Percentiles rank a stretch among this genome's conserved stretches.
phyloP scores from a whole-genome alignment of 495 filamentous ascomycete genomes.

The Chaetomium cochliodes region DNA sequence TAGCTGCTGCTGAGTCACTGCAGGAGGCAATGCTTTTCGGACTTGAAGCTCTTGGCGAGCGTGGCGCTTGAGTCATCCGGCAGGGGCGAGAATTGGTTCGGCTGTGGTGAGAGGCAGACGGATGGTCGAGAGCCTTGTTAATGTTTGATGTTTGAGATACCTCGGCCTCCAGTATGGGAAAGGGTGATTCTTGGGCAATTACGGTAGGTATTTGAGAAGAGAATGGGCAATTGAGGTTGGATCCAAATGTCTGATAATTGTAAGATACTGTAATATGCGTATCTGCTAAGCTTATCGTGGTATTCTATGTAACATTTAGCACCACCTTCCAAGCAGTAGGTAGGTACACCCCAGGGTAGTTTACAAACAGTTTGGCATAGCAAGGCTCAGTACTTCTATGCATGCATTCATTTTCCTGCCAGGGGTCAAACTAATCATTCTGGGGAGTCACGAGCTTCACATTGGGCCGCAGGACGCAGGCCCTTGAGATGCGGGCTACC shows the following conservation, averaged over 20 bases:
- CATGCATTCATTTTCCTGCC: background rate
- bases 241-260: background rate
- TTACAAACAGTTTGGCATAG: background rate
- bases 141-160: background rate
- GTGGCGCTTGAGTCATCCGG: slow-evolving; percentile 5
- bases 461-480: slow-evolving; percentile 1
- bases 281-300: background rate
- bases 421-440: background rate
- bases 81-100: background rate
- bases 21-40: background rate
- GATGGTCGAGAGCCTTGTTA: background rate
- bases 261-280: background rate
- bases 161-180: background rate
- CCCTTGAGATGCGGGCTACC: background rate
- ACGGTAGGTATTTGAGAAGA: background rate
- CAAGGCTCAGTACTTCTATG: background rate
- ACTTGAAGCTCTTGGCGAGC: background rate
- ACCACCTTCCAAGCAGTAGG: background rate
- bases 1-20: slow-evolving; percentile 11
- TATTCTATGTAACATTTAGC: background rate
- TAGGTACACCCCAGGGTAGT: background rate
- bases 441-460: background rate
- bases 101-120: background rate
- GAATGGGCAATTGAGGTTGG: background rate
- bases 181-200: too few species aligned